Base-by-base conservation (phyloP, 441 rosid genomes). In the Erysimum cheiri region DNA sequence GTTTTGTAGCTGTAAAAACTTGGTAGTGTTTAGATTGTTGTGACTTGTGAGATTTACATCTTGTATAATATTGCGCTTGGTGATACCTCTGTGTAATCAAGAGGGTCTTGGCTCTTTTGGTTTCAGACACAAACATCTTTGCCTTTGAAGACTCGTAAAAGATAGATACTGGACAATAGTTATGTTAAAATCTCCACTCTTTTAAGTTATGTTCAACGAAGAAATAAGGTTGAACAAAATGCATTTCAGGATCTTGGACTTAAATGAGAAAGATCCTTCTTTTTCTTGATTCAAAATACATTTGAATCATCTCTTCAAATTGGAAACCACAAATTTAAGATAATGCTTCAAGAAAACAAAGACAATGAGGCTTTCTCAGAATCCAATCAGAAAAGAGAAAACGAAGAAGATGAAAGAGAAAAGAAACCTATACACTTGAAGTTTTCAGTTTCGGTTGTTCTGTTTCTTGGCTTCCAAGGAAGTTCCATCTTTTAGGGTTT, bases 401-500 rank as follows among this genome's bases (percentile, higher is more conserved):
- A 60, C 56, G 70, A 14, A 54, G 19, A 70, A 58, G 36, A 41
- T 40, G 29, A n/a, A 44, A 13, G 50, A 50, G 75, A 68, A 63
- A 55, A 61, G 69, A 68, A 60, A 63, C 70, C 80, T 89, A 71
- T 87, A 78, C 82, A 82, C 77, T 80, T 79, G 67, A 78, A 33
- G 52, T 24, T 59, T 49, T 76, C 64, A 76, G 76, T 43, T 64
- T 85, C 85, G 87, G 78, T 80, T 80, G 81, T 78, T 82, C 6
- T 82, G 85, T 70, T 72, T 87, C 78, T 86, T 88, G 71, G 81
- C 80, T 80, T 91, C 98, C 86, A 94, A 84, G 73, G 82, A 81
- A 19, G 95, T 81, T 31, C 98, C 97, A 22, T 94, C 98, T 80
- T 88, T 87, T 60, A 94, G 90, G 67, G 94, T 86, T 83, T 90